Evolutionary conservation across 164 flowering plant genomes (phyloP).

Genomic region (Berberis vulgaris): DNA sequence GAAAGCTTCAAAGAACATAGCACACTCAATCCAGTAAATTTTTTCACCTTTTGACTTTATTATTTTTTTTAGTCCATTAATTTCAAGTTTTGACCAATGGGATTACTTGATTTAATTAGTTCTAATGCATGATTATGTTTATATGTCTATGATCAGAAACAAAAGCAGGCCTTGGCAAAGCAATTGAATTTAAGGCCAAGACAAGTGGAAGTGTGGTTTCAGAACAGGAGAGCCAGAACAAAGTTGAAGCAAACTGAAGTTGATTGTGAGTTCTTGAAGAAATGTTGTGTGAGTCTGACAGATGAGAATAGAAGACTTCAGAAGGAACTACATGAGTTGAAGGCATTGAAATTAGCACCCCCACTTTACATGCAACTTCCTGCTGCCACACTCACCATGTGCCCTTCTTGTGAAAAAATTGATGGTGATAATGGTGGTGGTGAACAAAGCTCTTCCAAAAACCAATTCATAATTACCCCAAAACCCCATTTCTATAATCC

Average conservation of each 20-base stretch:
- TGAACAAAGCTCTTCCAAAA: slow-evolving; percentile 21
- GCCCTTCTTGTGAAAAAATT: slow-evolving; percentile 54
- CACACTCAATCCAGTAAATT: slow-evolving; percentile 78
- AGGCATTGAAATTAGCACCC: slow-evolving; percentile 57
- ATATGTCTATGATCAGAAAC: slow-evolving; percentile 44
- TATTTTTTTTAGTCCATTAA: neutral
- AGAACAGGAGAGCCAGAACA: slow-evolving; percentile 90
- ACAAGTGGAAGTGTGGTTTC: slow-evolving; percentile 95
- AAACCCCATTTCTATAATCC: slow-evolving; percentile 54
- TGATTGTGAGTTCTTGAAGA: slow-evolving; percentile 79
- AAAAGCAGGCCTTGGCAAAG: slow-evolving; percentile 78
- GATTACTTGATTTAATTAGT: neutral
- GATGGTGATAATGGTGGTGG: slow-evolving; percentile 10
- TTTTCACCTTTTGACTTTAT: neutral
- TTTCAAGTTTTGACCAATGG: neutral
- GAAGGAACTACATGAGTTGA: slow-evolving; percentile 75
- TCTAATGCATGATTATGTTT: neutral
- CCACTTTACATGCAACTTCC: slow-evolving; percentile 51
- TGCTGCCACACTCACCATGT: slow-evolving; percentile 46
- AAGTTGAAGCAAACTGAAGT: slow-evolving; percentile 92
- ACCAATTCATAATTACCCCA: slow-evolving; percentile 28
- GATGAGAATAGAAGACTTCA: slow-evolving; percentile 74
- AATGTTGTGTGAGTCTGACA: slow-evolving; percentile 66
- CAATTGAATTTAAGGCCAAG: slow-evolving; percentile 68
- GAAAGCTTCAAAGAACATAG: slow-evolving; percentile 81